These are phyloP conservation scores for Solioccasus polychromus DNA, from an alignment of 768 basidiomycete species.

Conservation along the genomic window DNA sequence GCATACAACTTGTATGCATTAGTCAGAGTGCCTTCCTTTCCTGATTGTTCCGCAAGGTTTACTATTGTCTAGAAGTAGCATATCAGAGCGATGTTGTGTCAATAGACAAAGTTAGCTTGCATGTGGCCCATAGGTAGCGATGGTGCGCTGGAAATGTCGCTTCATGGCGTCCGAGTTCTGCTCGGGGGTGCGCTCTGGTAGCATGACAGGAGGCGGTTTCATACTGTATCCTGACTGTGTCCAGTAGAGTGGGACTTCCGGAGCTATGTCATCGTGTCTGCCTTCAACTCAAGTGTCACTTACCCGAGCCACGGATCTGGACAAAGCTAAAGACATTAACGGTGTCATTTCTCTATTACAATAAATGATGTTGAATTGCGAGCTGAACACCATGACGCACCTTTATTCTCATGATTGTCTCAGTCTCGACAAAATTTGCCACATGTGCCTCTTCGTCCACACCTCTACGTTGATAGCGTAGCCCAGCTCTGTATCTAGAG, in stretches of 20 bases:
- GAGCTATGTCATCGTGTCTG: conserved; percentile 3
- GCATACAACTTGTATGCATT: conserved; percentile 72
- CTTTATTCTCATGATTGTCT: conserved; percentile 81
- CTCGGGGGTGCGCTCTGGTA: conserved; percentile 65
- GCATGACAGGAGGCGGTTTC: conserved; percentile 82
- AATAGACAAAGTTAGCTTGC: conserved; percentile 38
- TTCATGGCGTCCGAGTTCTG: conserved; percentile 70
- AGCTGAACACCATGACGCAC: conserved; percentile 37
- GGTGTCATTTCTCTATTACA: conserved; percentile 62
- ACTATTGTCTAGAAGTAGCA: conserved; percentile 58
- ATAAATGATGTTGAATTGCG: neutral
- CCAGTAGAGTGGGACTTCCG: conserved; percentile 88
- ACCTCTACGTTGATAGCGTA: conserved; percentile 92
- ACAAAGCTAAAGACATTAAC: conserved; percentile 84
- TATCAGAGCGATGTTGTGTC: conserved; percentile 3
- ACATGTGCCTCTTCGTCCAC: conserved; percentile 92
- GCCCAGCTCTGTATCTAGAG: conserved; percentile 84
- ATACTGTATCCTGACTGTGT: conserved; percentile 82
- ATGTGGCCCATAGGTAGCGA: conserved; percentile 73
- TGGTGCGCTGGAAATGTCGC: conserved; percentile 68
- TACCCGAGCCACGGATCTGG: conserved; percentile 90
- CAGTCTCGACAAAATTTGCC: conserved; percentile 95
- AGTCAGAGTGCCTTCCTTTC: conserved; percentile 82
- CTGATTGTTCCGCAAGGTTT: conserved; percentile 88
- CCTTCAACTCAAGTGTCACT: conserved; percentile 1